Base-by-base conservation (phyloP, 805 yeast genomes). In the Candida sithepensis region DNA sequence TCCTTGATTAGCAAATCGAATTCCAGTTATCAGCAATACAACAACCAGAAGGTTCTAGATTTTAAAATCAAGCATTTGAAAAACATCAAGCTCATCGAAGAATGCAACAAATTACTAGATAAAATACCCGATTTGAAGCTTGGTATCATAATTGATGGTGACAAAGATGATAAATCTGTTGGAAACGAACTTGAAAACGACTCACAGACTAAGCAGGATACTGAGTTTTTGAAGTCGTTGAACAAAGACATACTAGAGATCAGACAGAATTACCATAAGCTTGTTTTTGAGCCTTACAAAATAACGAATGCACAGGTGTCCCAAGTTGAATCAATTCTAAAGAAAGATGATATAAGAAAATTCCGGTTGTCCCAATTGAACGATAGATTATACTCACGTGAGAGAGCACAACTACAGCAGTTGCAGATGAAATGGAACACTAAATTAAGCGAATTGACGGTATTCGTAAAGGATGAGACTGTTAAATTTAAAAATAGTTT, bases 341-440 rank as follows among this genome's bases (percentile, higher is more conserved):
- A 53, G 36, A 50, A 55, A 28, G 60, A 57, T 9, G 59, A 61
- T 40, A 37, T 54, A 4, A 47, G 51, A n/a, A 61, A 61, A 44
- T 66, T 66, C 47, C 54, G 51, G 43, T 47, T 65, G n/a, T 54
- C 56, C 24, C 56, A 59, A 39, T 47, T 65, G 46, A 58, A 55
- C 39, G 66, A 64, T 39, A 51, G 55, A 24, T 55, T 56, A 20
- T 59, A 59, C 41, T 57, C 57, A 41, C 43, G 54, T 4, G 62
- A 65, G 44, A 49, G 58, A 5, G 42, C 47, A 4, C 18, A 33
- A 16, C 26, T 66, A 38, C 54, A 54, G 21, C 50, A 47, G 13
- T 36, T 59, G 51, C 59, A 63, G 32, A 37, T 50, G 20, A 64
- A 64, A 47, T 67, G 68, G 69, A 49, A 50, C 24, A 44, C 47